Conservation (phyloP, 1,284 basidiomycete species). For the Malassezia slooffiae region DNA sequence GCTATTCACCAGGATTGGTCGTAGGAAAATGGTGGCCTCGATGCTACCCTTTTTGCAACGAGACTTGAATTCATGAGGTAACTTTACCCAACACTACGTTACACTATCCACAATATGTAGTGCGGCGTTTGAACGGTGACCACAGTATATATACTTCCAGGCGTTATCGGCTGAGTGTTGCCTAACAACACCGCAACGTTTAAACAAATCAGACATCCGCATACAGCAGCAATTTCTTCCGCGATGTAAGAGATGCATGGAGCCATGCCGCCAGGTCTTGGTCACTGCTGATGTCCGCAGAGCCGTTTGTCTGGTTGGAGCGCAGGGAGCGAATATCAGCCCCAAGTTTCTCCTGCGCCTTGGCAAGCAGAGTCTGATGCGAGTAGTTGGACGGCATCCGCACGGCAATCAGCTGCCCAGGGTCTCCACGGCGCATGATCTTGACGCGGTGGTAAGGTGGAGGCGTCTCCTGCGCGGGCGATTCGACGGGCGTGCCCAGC, state of each 20-base stretch:
- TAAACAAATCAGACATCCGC: not conserved
- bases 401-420: conserved; percentile 85
- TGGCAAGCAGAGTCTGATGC: conserved; percentile 72
- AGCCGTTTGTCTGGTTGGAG: conserved; percentile 49
- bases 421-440: conserved; percentile 74
- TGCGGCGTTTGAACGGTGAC: too few relatives aligned
- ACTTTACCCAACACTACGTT: too few relatives aligned
- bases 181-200: too few relatives aligned
- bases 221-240: conserved; percentile 9
- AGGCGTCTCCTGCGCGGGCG: conserved; percentile 20
- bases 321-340: conserved; percentile 56
- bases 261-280: conserved; percentile 7
- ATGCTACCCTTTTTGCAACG: too few relatives aligned
- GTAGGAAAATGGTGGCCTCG: too few relatives aligned
- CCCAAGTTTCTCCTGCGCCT: conserved; percentile 75
- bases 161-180: too few relatives aligned
- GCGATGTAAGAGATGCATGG: not conserved
- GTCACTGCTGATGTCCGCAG: not conserved
- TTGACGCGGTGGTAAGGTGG: conserved; percentile 95
- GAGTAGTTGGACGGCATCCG: conserved; percentile 91
- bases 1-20: too few relatives aligned
- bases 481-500: too few relatives aligned
- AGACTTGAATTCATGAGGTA: too few relatives aligned
- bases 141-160: too few relatives aligned
- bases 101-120: too few relatives aligned